Conservation (phyloP, 345 rosid genomes). For the Hibiscus trionum region DNA sequence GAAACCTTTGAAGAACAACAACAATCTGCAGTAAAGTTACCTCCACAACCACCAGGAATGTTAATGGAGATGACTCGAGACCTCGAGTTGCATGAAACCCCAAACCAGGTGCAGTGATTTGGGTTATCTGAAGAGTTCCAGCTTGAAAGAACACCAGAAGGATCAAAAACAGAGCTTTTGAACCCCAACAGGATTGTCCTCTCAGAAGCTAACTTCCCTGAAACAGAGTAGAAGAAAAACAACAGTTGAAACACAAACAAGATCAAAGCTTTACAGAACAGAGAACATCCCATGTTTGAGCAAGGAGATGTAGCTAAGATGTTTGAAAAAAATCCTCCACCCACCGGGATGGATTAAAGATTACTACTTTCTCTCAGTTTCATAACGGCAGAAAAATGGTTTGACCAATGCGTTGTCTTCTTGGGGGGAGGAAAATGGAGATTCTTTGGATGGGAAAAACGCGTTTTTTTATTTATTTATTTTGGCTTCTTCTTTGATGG, state of each 20-base stretch:
- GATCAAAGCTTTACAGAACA: not conserved
- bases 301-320: not conserved
- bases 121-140: constrained; percentile 23
- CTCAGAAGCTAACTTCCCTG: constrained; percentile 9
- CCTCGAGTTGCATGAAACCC: constrained; percentile 38
- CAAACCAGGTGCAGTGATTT: constrained; percentile 41
- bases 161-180: constrained; percentile 32
- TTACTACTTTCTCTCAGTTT: not conserved
- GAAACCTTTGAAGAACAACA: constrained; percentile 5
- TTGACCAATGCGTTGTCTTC: not conserved
- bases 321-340: constrained; percentile 2
- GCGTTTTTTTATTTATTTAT: too few relatives aligned
- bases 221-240: constrained; percentile 6
- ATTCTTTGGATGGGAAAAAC: too few relatives aligned
- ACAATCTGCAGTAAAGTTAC: constrained; percentile 18
- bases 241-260: constrained; percentile 7
- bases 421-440: not conserved
- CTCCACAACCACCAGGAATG: constrained; percentile 25
- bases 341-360: not conserved
- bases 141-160: constrained; percentile 34
- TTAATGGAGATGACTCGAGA: constrained; percentile 28
- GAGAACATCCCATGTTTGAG: constrained; percentile 1
- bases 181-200: constrained; percentile 25
- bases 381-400: not conserved
- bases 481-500: too few relatives aligned